These are phyloP conservation scores for Neonectria neomacrospora DNA, from an alignment of 2,329 filamentous ascomycete genomes.

Conservation along the genomic window DNA sequence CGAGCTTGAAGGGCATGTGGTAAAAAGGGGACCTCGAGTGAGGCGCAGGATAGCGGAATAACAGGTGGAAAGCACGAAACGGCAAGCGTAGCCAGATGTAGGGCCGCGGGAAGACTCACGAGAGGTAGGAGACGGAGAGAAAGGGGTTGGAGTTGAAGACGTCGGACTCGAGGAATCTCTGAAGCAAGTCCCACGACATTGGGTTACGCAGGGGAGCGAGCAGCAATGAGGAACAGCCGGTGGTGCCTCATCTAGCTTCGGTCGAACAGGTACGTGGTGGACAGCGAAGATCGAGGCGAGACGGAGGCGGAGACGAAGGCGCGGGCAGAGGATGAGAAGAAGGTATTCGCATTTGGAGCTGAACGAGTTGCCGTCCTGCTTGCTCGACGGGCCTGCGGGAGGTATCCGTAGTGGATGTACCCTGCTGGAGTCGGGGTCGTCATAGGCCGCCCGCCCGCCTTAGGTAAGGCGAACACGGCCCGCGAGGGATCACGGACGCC, in stretches of 20 bases:
- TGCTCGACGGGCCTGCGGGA: constrained; percentile 21
- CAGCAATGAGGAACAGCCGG: constrained; percentile 45
- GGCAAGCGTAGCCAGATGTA: neutral
- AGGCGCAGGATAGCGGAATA: neutral
- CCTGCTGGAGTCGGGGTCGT: constrained; percentile 13
- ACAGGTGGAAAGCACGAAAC: neutral
- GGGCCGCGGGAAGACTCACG: constrained; percentile 65
- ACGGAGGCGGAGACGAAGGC: neutral
- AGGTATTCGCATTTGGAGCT: constrained; percentile 24
- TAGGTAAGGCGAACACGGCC: constrained; percentile 24
- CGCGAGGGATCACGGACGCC: neutral
- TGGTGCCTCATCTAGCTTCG: constrained; percentile 53
- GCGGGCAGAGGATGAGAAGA: constrained; percentile 9
- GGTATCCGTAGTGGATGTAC: constrained; percentile 26
- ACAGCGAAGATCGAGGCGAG: constrained; percentile 15
- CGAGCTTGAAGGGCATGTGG: constrained; percentile 24
- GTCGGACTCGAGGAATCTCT: constrained; percentile 92
- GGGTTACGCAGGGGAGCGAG: constrained; percentile 51
- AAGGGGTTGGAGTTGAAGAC: constrained; percentile 93
- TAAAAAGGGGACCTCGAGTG: neutral
- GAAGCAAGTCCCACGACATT: constrained; percentile 88
- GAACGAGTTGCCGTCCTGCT: constrained; percentile 17
- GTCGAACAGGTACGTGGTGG: constrained; percentile 33
- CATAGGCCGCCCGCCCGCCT: constrained; percentile 20
- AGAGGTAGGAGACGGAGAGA: constrained; percentile 87